Conservation (phyloP, 1,284 basidiomycete genomes). For the Cutaneotrichosporon sp. region DNA sequence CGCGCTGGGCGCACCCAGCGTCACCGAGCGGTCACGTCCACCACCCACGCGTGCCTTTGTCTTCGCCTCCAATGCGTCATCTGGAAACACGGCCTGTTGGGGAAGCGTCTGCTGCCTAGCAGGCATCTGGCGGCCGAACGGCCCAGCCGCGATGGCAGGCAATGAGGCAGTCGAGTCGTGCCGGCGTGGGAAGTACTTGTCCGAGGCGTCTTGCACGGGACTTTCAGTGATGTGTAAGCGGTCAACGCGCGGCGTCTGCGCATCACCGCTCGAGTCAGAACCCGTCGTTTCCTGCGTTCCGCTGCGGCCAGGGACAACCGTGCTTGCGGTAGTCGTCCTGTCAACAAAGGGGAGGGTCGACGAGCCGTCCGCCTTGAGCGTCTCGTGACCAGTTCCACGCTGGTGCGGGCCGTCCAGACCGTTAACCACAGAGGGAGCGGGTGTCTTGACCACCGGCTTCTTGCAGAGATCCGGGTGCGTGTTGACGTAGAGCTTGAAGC, state of each 20-base stretch:
- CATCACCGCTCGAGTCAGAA: slow-evolving; percentile 29
- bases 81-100: not conserved
- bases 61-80: not conserved
- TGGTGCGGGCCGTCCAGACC: slow-evolving; percentile 28
- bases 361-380: slow-evolving; percentile 41
- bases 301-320: slow-evolving; percentile 29
- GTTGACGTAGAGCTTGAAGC: slow-evolving; percentile 85
- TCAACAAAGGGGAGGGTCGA: slow-evolving; percentile 40
- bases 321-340: slow-evolving; percentile 34
- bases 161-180: slow-evolving; percentile 66
- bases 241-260: slow-evolving; percentile 26
- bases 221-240: slow-evolving; percentile 33
- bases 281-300: not conserved
- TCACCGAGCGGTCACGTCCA: slow-evolving; percentile 18
- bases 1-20: slow-evolving; percentile 18
- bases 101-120: slow-evolving; percentile 29
- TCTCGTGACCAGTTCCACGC: slow-evolving; percentile 29
- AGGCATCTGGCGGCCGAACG: slow-evolving; percentile 20
- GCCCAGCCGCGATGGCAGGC: slow-evolving; percentile 37
- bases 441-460: slow-evolving; percentile 46
- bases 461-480: slow-evolving; percentile 83
- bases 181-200: slow-evolving; percentile 67
- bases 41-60: not conserved
- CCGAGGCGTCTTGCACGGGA: slow-evolving; percentile 59
- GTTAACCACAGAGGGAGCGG: slow-evolving; percentile 43